Base-by-base conservation (phyloP, 2,329 filamentous ascomycete genomes). In the Albophoma yamanashiensis region DNA sequence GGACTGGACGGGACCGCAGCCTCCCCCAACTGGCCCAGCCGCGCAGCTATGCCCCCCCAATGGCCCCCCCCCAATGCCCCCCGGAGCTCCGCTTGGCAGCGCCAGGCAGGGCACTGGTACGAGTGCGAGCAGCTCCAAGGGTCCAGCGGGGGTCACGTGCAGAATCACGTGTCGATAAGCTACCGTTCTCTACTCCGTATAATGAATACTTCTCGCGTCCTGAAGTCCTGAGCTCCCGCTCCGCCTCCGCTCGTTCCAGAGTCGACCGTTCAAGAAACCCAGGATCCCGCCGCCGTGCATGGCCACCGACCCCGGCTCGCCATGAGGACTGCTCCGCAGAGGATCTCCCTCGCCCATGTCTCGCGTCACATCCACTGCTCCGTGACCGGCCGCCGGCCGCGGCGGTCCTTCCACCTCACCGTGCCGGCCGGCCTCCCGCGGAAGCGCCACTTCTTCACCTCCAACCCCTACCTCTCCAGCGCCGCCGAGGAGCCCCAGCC, bases 391-490 rank as follows among this genome's bases (percentile, higher is more conserved):
- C 66, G 66, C 45, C 65, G 69, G 27, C 68, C 69, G 38, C 64
- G 67, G 38, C 73, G 75, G 36, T 67, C 68, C 60, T 79, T 84
- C 63, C 80, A 82, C 71, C 71, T 79, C 62, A 79, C 77, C 47
- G 70, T 76, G 2, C 60, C 76, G 1, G 67, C 73, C 11, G 68
- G 70, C 56, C 65, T 78, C n/a, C 81, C 83, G 14, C 80, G 81
- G 60, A 83, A 81, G 64, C 82, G 82, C 62, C 77, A 74, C 67
- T 88, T 89, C 72, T 89, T 87, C 72, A 88, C 86, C 15, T 88
- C 86, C 31, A 87, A 85, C 66, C 76, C 82, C 2, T 77, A 79
- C 62, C 73, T 86, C 12, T 78, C 77, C 20, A 62, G 70, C 34
- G 72, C 69, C 59, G 65, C 67, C 25, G 61, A 65, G 59, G 53